Evolutionary conservation across 805 yeast genomes (phyloP).

Genomic region (Kluyveromyces nonfermentans): DNA sequence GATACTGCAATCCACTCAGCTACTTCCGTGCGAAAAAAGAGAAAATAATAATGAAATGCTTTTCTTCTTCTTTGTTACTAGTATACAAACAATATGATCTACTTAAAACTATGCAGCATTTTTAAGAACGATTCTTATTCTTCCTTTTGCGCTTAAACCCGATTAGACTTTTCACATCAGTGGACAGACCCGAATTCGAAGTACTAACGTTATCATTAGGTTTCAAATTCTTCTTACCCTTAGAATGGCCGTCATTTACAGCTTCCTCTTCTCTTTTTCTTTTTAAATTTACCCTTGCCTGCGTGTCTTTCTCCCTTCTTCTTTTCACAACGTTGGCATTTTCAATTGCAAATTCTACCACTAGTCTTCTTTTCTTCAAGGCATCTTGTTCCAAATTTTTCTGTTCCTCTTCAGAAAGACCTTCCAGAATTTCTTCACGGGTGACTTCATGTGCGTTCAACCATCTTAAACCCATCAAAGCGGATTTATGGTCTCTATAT

Average conservation of each 20-base stretch:
- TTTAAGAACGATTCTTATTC: constrained; percentile 31
- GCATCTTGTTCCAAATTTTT: constrained; percentile 47
- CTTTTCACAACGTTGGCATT: constrained; percentile 90
- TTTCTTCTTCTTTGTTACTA: neutral
- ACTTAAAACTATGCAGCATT: neutral
- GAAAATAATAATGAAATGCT: constrained; percentile 11
- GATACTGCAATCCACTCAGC: constrained; percentile 6
- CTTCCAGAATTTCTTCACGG: constrained; percentile 56
- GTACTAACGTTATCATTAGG: constrained; percentile 14
- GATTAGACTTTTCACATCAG: constrained; percentile 52
- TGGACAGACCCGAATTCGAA: constrained; percentile 35
- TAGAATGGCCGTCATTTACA: constrained; percentile 25
- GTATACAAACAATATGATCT: neutral
- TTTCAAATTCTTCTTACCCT: constrained; percentile 32
- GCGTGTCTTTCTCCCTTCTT: constrained; percentile 59
- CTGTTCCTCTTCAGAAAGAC: constrained; percentile 60
- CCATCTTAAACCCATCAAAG: constrained; percentile 96
- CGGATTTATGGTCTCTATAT: constrained; percentile 82
- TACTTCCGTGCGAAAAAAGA: constrained; percentile 21
- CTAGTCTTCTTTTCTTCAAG: constrained; percentile 58
- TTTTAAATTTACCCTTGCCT: constrained; percentile 30
- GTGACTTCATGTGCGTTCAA: constrained; percentile 86
- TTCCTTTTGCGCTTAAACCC: constrained; percentile 60
- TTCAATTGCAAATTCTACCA: constrained; percentile 93
- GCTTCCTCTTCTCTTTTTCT: constrained; percentile 24